Conservation (phyloP, 345 rosid species). For the Adansonia digitata region DNA sequence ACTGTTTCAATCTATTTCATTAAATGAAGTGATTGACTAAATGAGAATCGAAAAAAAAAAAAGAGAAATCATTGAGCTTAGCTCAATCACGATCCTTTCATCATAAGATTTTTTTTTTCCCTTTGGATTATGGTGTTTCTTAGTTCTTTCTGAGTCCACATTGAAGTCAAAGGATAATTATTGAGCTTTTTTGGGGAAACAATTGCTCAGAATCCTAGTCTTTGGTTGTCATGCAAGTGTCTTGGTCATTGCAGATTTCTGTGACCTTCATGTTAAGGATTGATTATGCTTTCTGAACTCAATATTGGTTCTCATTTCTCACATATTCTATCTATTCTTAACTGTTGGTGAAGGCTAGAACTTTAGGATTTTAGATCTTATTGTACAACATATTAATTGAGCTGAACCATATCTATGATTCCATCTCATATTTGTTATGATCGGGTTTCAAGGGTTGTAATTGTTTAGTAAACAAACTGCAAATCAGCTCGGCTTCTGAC, state of each 20-base stretch:
- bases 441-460: neutral
- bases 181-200: neutral
- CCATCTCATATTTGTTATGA: neutral
- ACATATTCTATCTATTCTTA: neutral
- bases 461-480: neutral
- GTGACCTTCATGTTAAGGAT: neutral
- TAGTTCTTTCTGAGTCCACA: neutral
- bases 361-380: neutral
- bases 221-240: neutral
- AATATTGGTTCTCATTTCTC: neutral
- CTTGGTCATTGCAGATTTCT: neutral
- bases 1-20: neutral
- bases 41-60: neutral
- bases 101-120: neutral
- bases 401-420: neutral
- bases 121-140: neutral
- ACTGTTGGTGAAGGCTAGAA: neutral
- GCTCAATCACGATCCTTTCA: neutral
- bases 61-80: neutral
- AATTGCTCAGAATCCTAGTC: neutral
- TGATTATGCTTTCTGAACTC: neutral
- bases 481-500: neutral
- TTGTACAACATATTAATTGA: neutral
- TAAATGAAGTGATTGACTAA: neutral
- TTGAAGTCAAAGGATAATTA: neutral